phyloP scores from a whole-genome alignment of 2,329 filamentous ascomycete genomes.

The Fusarium tupiense region DNA sequence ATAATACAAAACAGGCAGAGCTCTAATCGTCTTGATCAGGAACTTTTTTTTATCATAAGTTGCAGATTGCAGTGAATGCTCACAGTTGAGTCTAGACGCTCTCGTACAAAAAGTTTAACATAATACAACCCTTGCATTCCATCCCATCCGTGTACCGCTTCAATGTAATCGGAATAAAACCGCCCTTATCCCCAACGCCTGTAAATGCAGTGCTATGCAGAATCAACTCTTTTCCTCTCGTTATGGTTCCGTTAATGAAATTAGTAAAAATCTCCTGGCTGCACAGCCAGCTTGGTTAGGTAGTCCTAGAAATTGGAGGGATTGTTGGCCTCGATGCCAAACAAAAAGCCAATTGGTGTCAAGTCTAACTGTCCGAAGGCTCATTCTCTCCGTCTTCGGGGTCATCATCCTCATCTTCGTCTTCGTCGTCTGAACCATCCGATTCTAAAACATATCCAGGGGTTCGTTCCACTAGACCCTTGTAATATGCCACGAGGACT shows the following conservation, averaged over 20 bases:
- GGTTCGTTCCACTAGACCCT: conserved; percentile 78
- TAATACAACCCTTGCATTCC: conserved; percentile 14
- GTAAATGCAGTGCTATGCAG: conserved; percentile 38
- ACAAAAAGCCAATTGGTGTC: not conserved
- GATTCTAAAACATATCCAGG: conserved; percentile 64
- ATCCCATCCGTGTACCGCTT: conserved; percentile 18
- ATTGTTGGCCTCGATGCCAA: conserved; percentile 2
- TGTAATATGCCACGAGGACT: conserved; percentile 92
- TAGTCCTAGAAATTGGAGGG: not conserved
- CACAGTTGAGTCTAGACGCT: conserved; percentile 16
- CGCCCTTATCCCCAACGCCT: conserved; percentile 36
- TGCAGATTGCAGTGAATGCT: not conserved
- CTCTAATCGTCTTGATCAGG: not conserved
- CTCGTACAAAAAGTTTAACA: conserved; percentile 18
- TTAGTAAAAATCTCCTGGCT: conserved; percentile 3
- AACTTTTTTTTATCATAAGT: not conserved
- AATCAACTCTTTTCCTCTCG: conserved; percentile 18
- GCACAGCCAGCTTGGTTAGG: not conserved
- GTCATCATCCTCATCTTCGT: conserved; percentile 40
- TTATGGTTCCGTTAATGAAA: conserved; percentile 17
- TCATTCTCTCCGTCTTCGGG: conserved; percentile 33
- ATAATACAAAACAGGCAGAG: not conserved
- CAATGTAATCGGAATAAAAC: conserved; percentile 25
- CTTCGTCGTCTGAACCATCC: conserved; percentile 47
- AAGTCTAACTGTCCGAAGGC: conserved; percentile 10